phyloP scores from a whole-genome alignment of 23 red algal species.

The Gracilaria caudata region DNA sequence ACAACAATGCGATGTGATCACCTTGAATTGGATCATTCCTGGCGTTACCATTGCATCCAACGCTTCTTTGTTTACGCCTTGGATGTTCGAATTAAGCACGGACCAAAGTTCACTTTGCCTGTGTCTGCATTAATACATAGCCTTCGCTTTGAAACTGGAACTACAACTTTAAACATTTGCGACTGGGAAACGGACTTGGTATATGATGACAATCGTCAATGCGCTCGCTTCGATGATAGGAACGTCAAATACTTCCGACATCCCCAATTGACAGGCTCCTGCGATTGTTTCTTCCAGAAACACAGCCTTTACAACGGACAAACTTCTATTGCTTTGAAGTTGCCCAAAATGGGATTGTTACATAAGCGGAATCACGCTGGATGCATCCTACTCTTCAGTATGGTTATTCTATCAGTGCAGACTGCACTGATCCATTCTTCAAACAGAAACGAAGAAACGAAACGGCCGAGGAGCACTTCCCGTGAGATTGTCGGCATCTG shows the following conservation, averaged over 20 bases:
- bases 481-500: conserved; percentile 29
- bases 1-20: too few species aligned
- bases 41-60: too few species aligned
- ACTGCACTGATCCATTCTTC: neutral
- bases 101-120: neutral
- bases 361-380: neutral
- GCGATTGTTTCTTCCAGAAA: neutral
- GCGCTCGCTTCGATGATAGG: neutral
- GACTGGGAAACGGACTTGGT: neutral
- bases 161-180: neutral
- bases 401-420: conserved; percentile 9
- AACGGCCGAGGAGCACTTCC: neutral
- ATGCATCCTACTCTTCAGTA: conserved; percentile 10
- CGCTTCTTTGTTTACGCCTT: too few species aligned
- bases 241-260: neutral
- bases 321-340: neutral
- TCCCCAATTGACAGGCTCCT: too few species aligned
- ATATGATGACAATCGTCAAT: neutral
- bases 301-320: neutral
- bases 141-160: neutral
- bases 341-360: neutral
- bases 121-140: neutral
- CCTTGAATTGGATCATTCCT: too few species aligned
- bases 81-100: conserved; percentile 4
- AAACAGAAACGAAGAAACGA: too few species aligned